Evolutionary conservation across 805 yeast species (phyloP).

Genomic region (Hanseniaspora singularis): DNA sequence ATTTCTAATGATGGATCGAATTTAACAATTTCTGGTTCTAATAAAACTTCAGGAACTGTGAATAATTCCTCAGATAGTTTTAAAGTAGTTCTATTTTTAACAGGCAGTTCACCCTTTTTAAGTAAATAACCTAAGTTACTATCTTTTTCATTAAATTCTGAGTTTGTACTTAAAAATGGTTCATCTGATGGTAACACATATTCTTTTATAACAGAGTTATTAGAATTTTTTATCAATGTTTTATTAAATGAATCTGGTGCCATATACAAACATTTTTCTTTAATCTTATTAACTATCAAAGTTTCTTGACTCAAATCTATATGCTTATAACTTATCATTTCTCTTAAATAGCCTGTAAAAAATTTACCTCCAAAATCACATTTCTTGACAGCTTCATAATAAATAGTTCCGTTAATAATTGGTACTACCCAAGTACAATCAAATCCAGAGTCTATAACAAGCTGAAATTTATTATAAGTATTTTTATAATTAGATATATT

Average conservation of each 20-base stretch:
- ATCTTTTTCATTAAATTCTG: not conserved
- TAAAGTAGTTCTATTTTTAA: constrained; percentile 47
- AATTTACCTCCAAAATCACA: constrained; percentile 80
- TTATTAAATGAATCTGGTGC: constrained; percentile 40
- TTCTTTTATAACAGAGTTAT: constrained; percentile 37
- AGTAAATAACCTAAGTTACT: constrained; percentile 63
- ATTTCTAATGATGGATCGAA: constrained; percentile 30
- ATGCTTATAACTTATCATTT: constrained; percentile 77
- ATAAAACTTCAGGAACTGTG: constrained; percentile 72
- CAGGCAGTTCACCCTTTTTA: constrained; percentile 26
- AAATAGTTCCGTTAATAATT: constrained; percentile 61
- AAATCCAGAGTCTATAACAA: constrained; percentile 82
- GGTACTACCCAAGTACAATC: constrained; percentile 83
- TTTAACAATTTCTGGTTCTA: constrained; percentile 74
- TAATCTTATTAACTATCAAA: constrained; percentile 67
- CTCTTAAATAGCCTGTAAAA: constrained; percentile 70
- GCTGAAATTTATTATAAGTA: constrained; percentile 45
- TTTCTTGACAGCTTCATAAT: constrained; percentile 64
- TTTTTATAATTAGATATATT: not conserved
- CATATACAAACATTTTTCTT: constrained; percentile 42
- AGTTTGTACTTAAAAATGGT: not conserved
- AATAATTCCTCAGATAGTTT: constrained; percentile 74
- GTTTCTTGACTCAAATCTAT: constrained; percentile 91
- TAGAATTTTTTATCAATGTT: constrained; percentile 21
- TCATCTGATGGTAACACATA: constrained; percentile 61